Percentiles rank a stretch among this genome's conserved stretches.
phyloP scores from a whole-genome alignment of 305 asterid genomes.

The Fraxinus velutina region DNA sequence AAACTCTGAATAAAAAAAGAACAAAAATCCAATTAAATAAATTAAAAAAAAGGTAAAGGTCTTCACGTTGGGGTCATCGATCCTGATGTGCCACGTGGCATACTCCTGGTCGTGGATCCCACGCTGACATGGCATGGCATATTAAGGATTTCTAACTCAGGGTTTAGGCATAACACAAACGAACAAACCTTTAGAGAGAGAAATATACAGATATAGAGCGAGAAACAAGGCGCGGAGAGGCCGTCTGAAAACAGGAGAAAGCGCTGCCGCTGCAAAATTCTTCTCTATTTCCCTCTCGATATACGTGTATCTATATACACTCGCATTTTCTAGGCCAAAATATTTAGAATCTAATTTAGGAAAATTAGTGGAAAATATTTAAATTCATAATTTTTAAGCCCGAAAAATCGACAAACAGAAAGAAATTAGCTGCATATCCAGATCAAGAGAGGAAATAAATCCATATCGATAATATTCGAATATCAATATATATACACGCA shows the following conservation, averaged over 20 bases:
- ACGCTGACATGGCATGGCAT: slow-evolving; percentile 38
- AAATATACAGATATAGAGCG: slow-evolving; percentile 38
- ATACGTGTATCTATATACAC: background rate
- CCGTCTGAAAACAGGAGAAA: slow-evolving; percentile 55
- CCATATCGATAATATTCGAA: slow-evolving; percentile 13
- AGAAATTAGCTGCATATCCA: slow-evolving; percentile 5
- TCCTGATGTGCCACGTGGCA: slow-evolving; percentile 37
- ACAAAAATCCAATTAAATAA: background rate
- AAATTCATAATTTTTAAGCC: slow-evolving; percentile 10
- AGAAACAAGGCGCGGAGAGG: slow-evolving; percentile 65
- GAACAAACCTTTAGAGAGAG: slow-evolving; percentile 26
- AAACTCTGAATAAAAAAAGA: background rate
- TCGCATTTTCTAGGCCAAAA: slow-evolving; percentile 52
- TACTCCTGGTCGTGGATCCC: slow-evolving; percentile 33
- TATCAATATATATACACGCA: slow-evolving; percentile 21
- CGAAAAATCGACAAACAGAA: background rate
- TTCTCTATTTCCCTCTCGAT: slow-evolving; percentile 29
- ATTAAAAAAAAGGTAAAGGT: slow-evolving; percentile 21
- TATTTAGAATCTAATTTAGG: slow-evolving; percentile 34
- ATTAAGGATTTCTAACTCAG: slow-evolving; percentile 31
- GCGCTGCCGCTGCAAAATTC: slow-evolving; percentile 25
- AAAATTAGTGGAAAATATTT: background rate
- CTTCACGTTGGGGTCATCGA: slow-evolving; percentile 39
- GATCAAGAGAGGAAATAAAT: background rate
- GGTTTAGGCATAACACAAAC: slow-evolving; percentile 22